Conservation (phyloP, 164 flowering plant genomes). For the Aristolochia fimbriata region DNA sequence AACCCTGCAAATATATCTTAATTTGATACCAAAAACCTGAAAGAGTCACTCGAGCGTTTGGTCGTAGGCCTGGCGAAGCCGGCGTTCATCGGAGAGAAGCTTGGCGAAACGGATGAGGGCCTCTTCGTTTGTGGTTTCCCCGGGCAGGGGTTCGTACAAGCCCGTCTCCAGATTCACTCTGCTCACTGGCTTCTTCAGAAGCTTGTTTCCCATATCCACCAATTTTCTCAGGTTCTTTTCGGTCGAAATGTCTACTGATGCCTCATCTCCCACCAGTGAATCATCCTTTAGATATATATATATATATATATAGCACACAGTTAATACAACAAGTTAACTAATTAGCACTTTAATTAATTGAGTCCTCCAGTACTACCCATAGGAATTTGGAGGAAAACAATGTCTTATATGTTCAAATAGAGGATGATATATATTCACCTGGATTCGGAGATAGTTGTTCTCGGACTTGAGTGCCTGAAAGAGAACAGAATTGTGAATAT, state of each 20-base stretch:
- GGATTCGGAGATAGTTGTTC: constrained; percentile 43
- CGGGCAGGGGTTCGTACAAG: background rate
- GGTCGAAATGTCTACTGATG: constrained; percentile 27
- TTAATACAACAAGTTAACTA: no score
- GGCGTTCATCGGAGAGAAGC: constrained; percentile 23
- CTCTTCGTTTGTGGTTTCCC: constrained; percentile 38
- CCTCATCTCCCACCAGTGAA: constrained; percentile 24
- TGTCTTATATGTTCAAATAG: no score
- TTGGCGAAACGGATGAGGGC: constrained; percentile 39
- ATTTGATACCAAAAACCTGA: no score
- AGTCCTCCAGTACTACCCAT: no score
- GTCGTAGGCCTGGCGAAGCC: background rate
- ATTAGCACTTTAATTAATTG: no score
- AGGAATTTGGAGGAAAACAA: no score
- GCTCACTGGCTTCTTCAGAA: constrained; percentile 28
- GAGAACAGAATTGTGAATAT: constrained; percentile 34
- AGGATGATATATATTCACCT: constrained; percentile 19
- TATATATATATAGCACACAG: no score
- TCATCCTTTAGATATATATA: constrained; percentile 25
- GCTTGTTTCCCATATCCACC: constrained; percentile 23
- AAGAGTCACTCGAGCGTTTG: background rate
- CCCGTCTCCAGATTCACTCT: constrained; percentile 32
- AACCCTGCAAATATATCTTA: no score
- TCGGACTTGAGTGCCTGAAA: constrained; percentile 27
- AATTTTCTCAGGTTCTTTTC: constrained; percentile 26